A percentile compares a stretch with the other conserved stretches of the same genome.
Conservation (phyloP, 2,329 filamentous ascomycete genomes). For the Ophiostoma himal-ulmi region DNA sequence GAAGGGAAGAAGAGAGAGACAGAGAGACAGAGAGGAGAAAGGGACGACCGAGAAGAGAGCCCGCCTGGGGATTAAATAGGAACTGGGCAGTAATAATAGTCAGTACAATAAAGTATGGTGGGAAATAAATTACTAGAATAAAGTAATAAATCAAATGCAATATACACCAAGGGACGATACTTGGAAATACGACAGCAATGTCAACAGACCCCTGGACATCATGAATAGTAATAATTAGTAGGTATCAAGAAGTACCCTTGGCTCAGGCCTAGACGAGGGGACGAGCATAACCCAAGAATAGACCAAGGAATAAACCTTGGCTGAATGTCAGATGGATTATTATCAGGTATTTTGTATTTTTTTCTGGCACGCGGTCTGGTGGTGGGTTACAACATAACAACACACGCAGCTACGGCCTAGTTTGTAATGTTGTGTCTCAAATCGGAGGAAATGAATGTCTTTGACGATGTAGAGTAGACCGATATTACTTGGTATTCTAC, state of each 20-base stretch:
- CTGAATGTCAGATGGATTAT: background rate
- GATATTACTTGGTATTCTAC: background rate
- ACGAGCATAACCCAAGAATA: background rate
- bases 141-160: background rate
- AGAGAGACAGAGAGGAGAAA: background rate
- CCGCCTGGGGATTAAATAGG: slow-evolving; percentile 4
- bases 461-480: background rate
- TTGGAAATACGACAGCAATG: background rate
- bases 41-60: background rate
- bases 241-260: background rate
- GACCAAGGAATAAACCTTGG: background rate
- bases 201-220: slow-evolving; percentile 7
- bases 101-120: background rate
- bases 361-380: background rate
- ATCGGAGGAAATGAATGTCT: background rate
- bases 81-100: background rate
- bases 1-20: background rate
- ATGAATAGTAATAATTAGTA: background rate
- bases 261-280: background rate
- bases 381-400: background rate
- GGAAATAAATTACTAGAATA: background rate
- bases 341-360: too few species aligned
- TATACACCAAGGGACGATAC: background rate
- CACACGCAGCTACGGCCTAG: background rate
- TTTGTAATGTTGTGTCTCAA: slow-evolving; percentile 8